Evolutionary conservation across 179 eudicot genomes (phyloP).

Genomic region (Silene vulgaris): DNA sequence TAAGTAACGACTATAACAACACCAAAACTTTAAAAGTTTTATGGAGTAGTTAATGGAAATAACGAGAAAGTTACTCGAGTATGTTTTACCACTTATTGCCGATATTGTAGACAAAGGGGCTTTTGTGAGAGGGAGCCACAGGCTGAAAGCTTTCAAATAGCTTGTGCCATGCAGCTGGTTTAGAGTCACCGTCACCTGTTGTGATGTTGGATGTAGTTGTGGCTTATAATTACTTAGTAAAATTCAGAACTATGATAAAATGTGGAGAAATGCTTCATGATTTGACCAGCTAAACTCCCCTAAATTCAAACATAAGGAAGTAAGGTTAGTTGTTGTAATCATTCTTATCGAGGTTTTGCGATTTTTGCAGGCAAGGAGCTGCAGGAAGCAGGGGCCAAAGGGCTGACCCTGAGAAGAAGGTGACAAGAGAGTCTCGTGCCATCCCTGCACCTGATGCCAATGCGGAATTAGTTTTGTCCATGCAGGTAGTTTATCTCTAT

Average conservation of each 20-base stretch:
- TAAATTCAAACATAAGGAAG: neutral
- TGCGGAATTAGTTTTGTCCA: constrained; percentile 73
- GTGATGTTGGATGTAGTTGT: neutral
- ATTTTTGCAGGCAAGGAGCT: constrained; percentile 53
- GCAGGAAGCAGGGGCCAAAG: constrained; percentile 65
- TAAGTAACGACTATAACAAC: neutral
- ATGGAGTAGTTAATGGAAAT: neutral
- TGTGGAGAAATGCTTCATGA: neutral
- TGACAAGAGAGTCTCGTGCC: constrained; percentile 71
- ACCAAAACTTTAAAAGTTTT: neutral
- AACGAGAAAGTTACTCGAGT: neutral
- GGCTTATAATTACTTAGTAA: neutral
- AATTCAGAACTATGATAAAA: neutral
- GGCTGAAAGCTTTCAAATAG: neutral
- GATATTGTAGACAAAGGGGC: neutral
- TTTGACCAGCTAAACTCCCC: neutral
- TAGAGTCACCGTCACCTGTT: neutral
- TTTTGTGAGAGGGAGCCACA: neutral
- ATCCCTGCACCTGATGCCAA: constrained; percentile 91
- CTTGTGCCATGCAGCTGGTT: neutral
- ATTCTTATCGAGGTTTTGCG: constrained; percentile 17
- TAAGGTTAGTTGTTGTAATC: neutral
- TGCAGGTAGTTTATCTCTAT: constrained; percentile 51
- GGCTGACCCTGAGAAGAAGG: constrained; percentile 56
- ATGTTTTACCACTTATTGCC: neutral